Percentiles rank a stretch among this genome's conserved stretches.
Evolutionary conservation across 163 green algal species (phyloP).

Genomic region (Chlorella variabilis): DNA sequence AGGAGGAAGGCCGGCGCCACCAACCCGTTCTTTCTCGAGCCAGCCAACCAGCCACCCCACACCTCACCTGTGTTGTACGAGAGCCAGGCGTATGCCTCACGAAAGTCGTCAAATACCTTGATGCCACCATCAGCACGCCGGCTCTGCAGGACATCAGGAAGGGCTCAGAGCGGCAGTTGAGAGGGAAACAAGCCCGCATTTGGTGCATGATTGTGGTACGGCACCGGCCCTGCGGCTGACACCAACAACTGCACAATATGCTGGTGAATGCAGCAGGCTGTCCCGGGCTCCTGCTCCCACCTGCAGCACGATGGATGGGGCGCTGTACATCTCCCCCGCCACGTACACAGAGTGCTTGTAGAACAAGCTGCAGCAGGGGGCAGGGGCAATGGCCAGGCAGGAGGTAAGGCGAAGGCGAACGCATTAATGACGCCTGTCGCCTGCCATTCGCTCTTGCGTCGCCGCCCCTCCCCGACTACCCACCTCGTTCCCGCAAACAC

Average conservation of each 20-base stretch:
- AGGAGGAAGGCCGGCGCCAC: background rate
- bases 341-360: slow-evolving; percentile 84
- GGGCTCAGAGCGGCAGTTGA: no score
- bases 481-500: no score
- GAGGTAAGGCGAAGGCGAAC: background rate
- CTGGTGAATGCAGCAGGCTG: no score
- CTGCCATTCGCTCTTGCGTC: no score
- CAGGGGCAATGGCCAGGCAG: background rate
- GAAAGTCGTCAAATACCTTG: slow-evolving; percentile 96
- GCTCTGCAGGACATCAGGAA: no score
- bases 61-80: slow-evolving; percentile 79
- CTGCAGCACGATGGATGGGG: slow-evolving; percentile 94
- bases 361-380: slow-evolving; percentile 50
- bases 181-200: no score
- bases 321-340: slow-evolving; percentile 93
- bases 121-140: slow-evolving; percentile 61
- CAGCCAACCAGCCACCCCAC: background rate
- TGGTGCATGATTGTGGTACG: no score
- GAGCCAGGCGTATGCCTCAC: slow-evolving; percentile 93
- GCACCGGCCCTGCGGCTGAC: no score
- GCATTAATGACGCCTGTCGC: no score
- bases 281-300: no score
- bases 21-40: background rate
- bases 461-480: no score
- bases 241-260: no score